Conservation (phyloP, 768 basidiomycete genomes). For the Boletus sp. region DNA sequence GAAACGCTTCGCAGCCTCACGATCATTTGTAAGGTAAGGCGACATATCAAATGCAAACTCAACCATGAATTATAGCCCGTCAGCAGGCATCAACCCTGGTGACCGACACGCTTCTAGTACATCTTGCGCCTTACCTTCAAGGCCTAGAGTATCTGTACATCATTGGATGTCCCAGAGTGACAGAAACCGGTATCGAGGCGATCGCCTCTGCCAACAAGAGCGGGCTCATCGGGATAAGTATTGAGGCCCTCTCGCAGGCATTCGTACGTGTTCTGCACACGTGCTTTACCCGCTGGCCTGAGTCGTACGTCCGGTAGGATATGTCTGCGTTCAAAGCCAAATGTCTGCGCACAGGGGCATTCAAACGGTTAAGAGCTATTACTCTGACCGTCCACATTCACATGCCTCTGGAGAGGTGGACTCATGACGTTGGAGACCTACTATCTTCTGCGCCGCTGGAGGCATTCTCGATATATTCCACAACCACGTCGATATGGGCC, state of each 20-base stretch:
- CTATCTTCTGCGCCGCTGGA: constrained; percentile 52
- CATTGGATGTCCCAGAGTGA: constrained; percentile 68
- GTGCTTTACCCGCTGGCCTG: neutral
- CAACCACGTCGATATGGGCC: constrained; percentile 40
- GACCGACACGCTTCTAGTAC: constrained; percentile 53
- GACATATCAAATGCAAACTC: neutral
- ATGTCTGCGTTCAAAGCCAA: constrained; percentile 44
- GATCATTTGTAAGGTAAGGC: constrained; percentile 65
- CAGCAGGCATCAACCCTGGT: constrained; percentile 54
- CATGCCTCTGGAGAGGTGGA: constrained; percentile 44
- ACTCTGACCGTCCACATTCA: constrained; percentile 53
- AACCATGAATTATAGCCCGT: neutral
- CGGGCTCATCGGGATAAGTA: constrained; percentile 52
- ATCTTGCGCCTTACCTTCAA: constrained; percentile 47
- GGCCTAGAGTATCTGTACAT: constrained; percentile 58
- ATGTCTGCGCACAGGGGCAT: constrained; percentile 35
- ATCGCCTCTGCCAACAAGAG: constrained; percentile 43
- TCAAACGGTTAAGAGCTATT: constrained; percentile 51
- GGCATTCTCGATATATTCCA: constrained; percentile 61
- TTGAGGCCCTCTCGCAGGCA: constrained; percentile 60
- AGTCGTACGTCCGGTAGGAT: constrained; percentile 40
- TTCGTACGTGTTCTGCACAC: constrained; percentile 46
- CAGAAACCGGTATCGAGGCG: constrained; percentile 55
- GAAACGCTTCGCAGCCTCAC: constrained; percentile 54
- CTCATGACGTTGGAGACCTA: constrained; percentile 39